phyloP scores from a whole-genome alignment of 352 stramenopile genomes.

The Blastocystis sp. region DNA sequence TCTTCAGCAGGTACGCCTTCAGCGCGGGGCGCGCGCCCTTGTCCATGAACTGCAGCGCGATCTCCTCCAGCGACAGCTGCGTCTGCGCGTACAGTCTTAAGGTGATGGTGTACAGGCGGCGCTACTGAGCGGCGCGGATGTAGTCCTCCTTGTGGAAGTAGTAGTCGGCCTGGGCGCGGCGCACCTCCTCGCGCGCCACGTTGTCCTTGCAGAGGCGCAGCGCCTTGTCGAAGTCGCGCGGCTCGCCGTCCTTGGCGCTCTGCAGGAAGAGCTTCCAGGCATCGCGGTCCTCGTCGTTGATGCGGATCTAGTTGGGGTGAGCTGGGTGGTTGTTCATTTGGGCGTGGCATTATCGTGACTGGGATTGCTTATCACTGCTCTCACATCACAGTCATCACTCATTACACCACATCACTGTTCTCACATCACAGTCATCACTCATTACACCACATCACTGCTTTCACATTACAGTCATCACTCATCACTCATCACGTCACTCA shows the following conservation, averaged over 20 bases:
- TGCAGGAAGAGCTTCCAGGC: conserved; percentile 86
- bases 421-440: too few relatives aligned
- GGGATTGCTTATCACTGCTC: conserved; percentile 76
- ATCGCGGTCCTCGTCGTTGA: conserved; percentile 83
- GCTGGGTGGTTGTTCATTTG: conserved; percentile 72
- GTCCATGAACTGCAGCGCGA: conserved; percentile 85
- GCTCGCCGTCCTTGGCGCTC: conserved; percentile 75
- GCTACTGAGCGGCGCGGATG: conserved; percentile 79
- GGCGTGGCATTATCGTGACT: conserved; percentile 80
- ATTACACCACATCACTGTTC: too few relatives aligned
- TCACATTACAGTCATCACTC: too few relatives aligned
- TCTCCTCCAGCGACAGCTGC: conserved; percentile 83
- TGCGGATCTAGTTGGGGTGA: conserved; percentile 73
- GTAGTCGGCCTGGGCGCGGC: conserved; percentile 84
- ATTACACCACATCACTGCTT: too few relatives aligned
- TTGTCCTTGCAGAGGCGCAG: conserved; percentile 80
- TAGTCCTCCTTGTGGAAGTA: conserved; percentile 82
- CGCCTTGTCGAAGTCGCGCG: conserved; percentile 83
- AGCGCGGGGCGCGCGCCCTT: conserved; percentile 80
- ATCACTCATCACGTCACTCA: too few relatives aligned
- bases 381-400: too few relatives aligned
- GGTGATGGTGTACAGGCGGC: not conserved
- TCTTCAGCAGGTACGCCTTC: conserved; percentile 82
- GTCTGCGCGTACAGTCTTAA: conserved; percentile 79
- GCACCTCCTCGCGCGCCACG: conserved; percentile 80